Conservation (phyloP, 768 basidiomycete species). For the Gautieria morchelliformis region DNA sequence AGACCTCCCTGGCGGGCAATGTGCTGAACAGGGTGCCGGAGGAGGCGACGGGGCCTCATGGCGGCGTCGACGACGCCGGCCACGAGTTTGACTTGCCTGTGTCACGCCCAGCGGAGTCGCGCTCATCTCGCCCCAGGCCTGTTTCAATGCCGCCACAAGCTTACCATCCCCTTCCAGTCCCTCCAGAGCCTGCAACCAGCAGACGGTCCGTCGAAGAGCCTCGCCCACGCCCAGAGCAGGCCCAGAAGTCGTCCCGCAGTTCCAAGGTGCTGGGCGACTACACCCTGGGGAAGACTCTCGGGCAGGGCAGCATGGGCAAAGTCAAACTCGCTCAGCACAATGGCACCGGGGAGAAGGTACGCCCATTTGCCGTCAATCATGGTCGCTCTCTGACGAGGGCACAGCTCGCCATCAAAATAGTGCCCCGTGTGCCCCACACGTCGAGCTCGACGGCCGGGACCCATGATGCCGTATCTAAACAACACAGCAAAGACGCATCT, state of each 20-base stretch:
- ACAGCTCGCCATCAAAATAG: conserved; percentile 97
- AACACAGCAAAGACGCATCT: conserved; percentile 80
- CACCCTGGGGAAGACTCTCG: conserved; percentile 91
- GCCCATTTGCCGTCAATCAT: conserved; percentile 17
- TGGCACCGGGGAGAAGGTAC: conserved; percentile 83
- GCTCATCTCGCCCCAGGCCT: conserved; percentile 39
- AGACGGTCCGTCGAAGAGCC: conserved; percentile 16
- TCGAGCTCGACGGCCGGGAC: conserved; percentile 40
- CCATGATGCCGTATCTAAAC: conserved; percentile 59
- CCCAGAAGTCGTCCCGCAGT: conserved; percentile 16
- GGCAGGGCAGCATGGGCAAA: conserved; percentile 98
- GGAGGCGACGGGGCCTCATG: conserved; percentile 40
- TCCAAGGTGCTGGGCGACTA: conserved; percentile 81
- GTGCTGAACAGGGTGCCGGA: conserved; percentile 43
- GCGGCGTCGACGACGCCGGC: conserved; percentile 40
- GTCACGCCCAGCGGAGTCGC: conserved; percentile 26
- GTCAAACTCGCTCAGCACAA: conserved; percentile 93
- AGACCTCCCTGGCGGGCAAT: conserved; percentile 34
- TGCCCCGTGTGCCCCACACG: conserved; percentile 73
- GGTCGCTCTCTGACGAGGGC: conserved; percentile 2
- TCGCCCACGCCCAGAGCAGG: conserved; percentile 13
- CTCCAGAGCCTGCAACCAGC: conserved; percentile 11
- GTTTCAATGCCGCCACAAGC: conserved; percentile 70
- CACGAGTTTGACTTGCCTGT: conserved; percentile 62
- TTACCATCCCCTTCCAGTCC: conserved; percentile 21